Evolutionary conservation across 768 basidiomycete species (phyloP), one percentile per base, ranked within the genome.

Genomic region (Sarcodon sp.): DNA sequence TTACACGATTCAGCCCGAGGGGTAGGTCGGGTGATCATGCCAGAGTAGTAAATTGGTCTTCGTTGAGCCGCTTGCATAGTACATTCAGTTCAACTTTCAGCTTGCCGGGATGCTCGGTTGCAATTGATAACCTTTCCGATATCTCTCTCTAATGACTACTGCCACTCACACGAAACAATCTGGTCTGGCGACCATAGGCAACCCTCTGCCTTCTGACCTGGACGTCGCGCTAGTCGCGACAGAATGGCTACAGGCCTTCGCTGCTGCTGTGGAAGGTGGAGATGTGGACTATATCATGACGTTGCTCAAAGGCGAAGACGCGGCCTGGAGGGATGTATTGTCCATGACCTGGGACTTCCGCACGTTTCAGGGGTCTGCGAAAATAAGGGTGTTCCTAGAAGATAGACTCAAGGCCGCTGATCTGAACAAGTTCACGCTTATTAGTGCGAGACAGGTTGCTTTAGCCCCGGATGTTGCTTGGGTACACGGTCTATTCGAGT

Each of bases 181-280:
- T 27, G 21, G 21, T 27, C 21, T 27, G 21, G 21, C 21, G 21
- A 27, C 21, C 21, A 27, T 27, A 27, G 34, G 33, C 4, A 45
- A 27, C 3, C 21, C 31, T 3, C 12, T 39, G 3, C 58, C 65
- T 13, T 51, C 59, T 5, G 58, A 66, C 34, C 51, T 72, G 43
- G 65, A 75, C 41, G 65, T 63, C 1, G 52, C 52, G 9, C 53
- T 57, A 1, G 53, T 75, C 35, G 70, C 63, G 5, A 45, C 58
- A 10, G 57, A 54, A 37, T 77, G 76, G 76, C 63, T 75, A 47
- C 36, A 54, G n/a, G 54, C 60, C 6, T 72, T 77, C 54, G 33
- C 55, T 10, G 54, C 59, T 46, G 60, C 59, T 33, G 56, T 68
- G 12, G 56, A 61, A 45, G 52, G 60, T 15, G 61, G 61, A 47